Conservation (phyloP, 768 basidiomycete species). For the Pleurotus ostreatus region DNA sequence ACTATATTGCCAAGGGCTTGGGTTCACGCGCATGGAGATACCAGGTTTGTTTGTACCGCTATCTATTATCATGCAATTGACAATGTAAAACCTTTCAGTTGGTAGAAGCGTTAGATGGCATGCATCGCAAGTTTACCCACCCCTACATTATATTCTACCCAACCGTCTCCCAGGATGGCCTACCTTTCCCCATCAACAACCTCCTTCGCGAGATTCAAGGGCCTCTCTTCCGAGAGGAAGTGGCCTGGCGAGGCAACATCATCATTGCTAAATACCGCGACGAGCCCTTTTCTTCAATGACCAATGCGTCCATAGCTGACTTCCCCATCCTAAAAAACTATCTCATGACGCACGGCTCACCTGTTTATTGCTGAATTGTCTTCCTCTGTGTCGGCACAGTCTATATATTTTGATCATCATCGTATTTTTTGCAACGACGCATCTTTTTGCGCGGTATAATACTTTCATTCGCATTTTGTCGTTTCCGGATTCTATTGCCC, state of each 20-base stretch:
- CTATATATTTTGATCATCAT: no score
- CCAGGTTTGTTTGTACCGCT: slow-evolving; percentile 40
- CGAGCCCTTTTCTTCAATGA: slow-evolving; percentile 53
- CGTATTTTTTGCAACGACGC: no score
- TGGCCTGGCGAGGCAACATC: slow-evolving; percentile 79
- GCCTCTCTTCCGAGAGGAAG: slow-evolving; percentile 50
- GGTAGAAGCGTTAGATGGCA: slow-evolving; percentile 71
- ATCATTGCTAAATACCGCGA: slow-evolving; percentile 68
- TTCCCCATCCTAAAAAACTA: slow-evolving; percentile 81
- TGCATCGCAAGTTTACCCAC: slow-evolving; percentile 71
- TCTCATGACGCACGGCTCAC: slow-evolving; percentile 60
- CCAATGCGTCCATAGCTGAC: slow-evolving; percentile 74
- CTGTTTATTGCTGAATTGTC: slow-evolving; percentile 25
- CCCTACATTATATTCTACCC: slow-evolving; percentile 85
- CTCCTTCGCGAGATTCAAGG: slow-evolving; percentile 73
- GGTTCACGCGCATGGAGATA: slow-evolving; percentile 69
- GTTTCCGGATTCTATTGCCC: no score
- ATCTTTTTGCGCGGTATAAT: no score
- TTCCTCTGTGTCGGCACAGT: not conserved
- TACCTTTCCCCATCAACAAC: slow-evolving; percentile 79
- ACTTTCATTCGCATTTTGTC: no score
- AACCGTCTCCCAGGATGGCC: slow-evolving; percentile 67
- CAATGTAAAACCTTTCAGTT: slow-evolving; percentile 76
- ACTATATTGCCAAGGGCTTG: slow-evolving; percentile 68
- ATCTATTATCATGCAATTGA: slow-evolving; percentile 68